A percentile compares a stretch with the other conserved stretches of the same genome.
Conservation (phyloP, 164 flowering plant species). For the Sextonia rubra region DNA sequence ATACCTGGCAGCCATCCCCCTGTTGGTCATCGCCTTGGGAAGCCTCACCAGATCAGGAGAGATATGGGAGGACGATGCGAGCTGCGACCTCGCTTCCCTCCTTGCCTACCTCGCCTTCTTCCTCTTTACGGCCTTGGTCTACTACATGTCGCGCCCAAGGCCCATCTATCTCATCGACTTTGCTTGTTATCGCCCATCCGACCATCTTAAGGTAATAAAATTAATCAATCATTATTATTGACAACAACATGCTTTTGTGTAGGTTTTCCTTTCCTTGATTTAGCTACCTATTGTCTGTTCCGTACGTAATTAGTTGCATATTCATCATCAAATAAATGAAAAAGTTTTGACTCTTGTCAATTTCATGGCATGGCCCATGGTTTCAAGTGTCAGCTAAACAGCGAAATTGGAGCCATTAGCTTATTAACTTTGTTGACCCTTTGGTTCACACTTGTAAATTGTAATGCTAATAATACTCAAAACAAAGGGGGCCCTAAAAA, state of each 20-base stretch:
- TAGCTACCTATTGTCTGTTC: no score
- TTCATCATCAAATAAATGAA: no score
- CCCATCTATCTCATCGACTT: constrained; percentile 81
- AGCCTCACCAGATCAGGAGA: constrained; percentile 63
- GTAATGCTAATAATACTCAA: no score
- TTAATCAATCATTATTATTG: neutral
- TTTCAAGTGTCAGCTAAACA: no score
- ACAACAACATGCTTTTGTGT: neutral
- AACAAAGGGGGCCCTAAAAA: no score
- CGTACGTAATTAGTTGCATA: no score
- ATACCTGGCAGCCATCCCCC: constrained; percentile 65
- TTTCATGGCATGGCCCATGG: no score
- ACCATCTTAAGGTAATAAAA: constrained; percentile 67
- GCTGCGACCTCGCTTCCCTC: constrained; percentile 68
- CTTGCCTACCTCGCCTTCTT: constrained; percentile 50
- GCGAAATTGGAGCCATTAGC: no score
- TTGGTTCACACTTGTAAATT: no score
- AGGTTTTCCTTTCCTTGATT: no score
- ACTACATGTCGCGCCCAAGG: constrained; percentile 75
- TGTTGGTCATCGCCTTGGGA: constrained; percentile 60
- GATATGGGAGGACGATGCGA: constrained; percentile 71
- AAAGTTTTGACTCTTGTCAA: no score
- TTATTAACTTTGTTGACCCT: no score
- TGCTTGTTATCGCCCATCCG: constrained; percentile 65
- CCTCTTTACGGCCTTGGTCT: constrained; percentile 62